Evolutionary conservation across 2,329 filamentous ascomycete species (phyloP).

Genomic region (Alternaria sp.): DNA sequence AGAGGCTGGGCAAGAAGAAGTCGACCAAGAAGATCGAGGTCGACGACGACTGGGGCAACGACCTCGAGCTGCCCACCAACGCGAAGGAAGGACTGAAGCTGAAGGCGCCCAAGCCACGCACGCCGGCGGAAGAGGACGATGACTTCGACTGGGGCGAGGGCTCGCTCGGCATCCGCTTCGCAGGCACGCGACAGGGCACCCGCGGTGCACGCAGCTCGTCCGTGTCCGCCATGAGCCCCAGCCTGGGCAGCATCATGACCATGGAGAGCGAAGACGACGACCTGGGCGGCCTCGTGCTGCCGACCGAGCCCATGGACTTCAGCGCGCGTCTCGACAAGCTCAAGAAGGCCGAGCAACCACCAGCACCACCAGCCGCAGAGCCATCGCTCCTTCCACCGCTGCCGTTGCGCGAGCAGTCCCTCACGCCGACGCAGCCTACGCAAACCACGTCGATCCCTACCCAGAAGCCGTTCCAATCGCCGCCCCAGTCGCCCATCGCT

Average conservation of each 20-base stretch:
- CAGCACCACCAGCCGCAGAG: slow-evolving; percentile 17
- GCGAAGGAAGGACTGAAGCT: slow-evolving; percentile 48
- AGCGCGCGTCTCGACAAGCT: slow-evolving; percentile 77
- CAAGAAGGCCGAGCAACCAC: slow-evolving; percentile 57
- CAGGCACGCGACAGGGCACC: slow-evolving; percentile 81
- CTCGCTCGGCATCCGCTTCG: slow-evolving; percentile 88
- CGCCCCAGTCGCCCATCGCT: slow-evolving; percentile 25
- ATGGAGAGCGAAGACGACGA: slow-evolving; percentile 93
- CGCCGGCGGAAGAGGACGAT: slow-evolving; percentile 67
- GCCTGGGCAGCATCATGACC: slow-evolving; percentile 88
- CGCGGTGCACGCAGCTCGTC: slow-evolving; percentile 84
- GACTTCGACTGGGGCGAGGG: slow-evolving; percentile 93
- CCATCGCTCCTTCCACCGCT: slow-evolving; percentile 26
- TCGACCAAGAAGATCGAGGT: slow-evolving; percentile 53
- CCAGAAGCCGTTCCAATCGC: not conserved
- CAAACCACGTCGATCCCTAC: slow-evolving; percentile 14
- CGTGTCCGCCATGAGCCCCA: slow-evolving; percentile 88
- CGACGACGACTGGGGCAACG: slow-evolving; percentile 60
- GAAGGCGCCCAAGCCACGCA: slow-evolving; percentile 55
- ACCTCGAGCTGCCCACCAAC: slow-evolving; percentile 54
- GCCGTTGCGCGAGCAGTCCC: slow-evolving; percentile 32
- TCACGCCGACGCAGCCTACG: slow-evolving; percentile 31
- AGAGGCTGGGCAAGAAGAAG: slow-evolving; percentile 72
- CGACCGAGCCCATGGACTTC: slow-evolving; percentile 83
- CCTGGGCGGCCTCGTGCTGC: slow-evolving; percentile 86